Evolutionary conservation across 83 land plant species (phyloP), one percentile per base, ranked within the genome.

Genomic region (Diphasiastrum complanatum): DNA sequence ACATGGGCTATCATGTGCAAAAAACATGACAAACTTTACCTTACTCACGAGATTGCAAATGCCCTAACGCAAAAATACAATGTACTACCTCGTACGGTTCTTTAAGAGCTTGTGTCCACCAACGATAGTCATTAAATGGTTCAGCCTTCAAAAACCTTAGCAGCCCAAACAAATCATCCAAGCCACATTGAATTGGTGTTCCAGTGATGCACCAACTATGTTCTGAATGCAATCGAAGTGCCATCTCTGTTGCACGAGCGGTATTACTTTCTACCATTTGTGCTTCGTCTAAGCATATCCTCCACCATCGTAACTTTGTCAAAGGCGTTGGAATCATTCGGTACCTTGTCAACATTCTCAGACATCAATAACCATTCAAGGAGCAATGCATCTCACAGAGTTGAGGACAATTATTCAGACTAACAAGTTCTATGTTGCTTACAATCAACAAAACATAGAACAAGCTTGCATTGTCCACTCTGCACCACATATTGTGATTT

Each of bases 201-300:
- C 99, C 99, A 59, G 89, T 90, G 19, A 95, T 74, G 66, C 99
- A 95, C 99, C 99, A 95, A 25, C 86, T 83, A 58, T 91, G 70
- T 59, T 70, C 67, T 54, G 89, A 85, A 79, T 74, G 69, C 27
- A 95, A 70, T 6, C 89, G 77, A 64, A 84, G 38, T n/a, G 99
- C 97, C 99, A 95, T 89, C 72, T 95, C 99, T 19, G 97, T 84
- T 31, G 91, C 97, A 55, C 85, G 67, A 51, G 95, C 84, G 31
- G 76, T 60, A 68, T 55, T 87, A 64, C 78, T 78, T 70, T 95
- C 99, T 30, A 95, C 99, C 97, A 89, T 86, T 67, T 95, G 99
- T 35, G 97, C 99, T 73, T 95, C 99, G 70, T 95, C 99, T 73
- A 95, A 63, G 63, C 99, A 95, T 24, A 95, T 52, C 33, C 99